These are phyloP conservation scores for Allomyces macrogynus DNA, from an alignment of 192 early-diverging fungal genomes.

Conservation along the genomic window DNA sequence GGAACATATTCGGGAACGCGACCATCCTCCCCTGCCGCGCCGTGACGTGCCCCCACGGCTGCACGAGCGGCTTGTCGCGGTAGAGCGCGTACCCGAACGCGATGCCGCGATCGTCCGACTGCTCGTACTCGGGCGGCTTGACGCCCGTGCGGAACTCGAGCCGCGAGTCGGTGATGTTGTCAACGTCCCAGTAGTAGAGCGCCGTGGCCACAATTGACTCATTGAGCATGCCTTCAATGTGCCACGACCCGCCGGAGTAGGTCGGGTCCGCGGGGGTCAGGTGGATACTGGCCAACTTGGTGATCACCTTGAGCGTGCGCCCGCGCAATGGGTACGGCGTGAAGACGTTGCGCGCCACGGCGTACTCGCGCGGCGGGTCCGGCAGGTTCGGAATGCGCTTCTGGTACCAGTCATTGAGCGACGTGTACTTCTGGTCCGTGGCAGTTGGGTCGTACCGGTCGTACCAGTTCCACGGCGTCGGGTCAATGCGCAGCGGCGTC, in stretches of 20 bases:
- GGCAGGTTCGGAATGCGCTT: conserved; percentile 10
- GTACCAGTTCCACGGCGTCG: conserved; percentile 5
- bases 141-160: conserved; percentile 27
- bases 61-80: conserved; percentile 11
- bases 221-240: conserved; percentile 47
- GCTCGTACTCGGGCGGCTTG: conserved; percentile 9
- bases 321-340: conserved; percentile 14
- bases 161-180: conserved; percentile 40
- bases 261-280: conserved; percentile 40
- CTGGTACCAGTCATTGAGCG: conserved; percentile 14
- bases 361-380: conserved; percentile 1
- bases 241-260: conserved; percentile 34
- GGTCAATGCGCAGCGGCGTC: conserved; percentile 9
- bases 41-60: conserved; percentile 22
- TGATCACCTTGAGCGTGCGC: conserved; percentile 33
- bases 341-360: neutral
- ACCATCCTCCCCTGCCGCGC: conserved; percentile 34
- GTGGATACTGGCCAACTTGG: conserved; percentile 46
- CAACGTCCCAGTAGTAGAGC: conserved; percentile 46
- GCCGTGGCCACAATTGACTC: conserved; percentile 54
- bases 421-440: conserved; percentile 7
- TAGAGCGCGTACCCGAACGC: conserved; percentile 16
- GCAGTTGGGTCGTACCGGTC: conserved; percentile 6
- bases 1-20: conserved; percentile 50
- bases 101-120: conserved; percentile 11